Evolutionary conservation across 371 early-diverging fungal species (phyloP).

Genomic region (Lichtheimia hyalospora): DNA sequence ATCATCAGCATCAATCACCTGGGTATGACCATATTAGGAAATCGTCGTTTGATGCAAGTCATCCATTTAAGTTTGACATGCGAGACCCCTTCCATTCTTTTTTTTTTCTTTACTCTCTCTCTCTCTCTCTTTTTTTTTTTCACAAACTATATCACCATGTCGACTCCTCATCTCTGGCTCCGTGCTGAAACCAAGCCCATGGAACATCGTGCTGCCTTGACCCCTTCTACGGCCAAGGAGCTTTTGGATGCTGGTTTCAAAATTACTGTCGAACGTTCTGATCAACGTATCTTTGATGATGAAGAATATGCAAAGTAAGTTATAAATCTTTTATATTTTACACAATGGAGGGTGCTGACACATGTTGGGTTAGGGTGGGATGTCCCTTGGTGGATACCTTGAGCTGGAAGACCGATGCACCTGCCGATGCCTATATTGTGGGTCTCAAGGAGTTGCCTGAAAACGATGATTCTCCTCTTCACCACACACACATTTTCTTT

Average conservation of each 20-base stretch:
- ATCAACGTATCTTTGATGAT: conserved; percentile 86
- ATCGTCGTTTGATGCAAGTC: no score
- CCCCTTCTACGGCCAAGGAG: conserved; percentile 80
- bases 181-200: conserved; percentile 96
- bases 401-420: conserved; percentile 86
- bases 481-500: conserved; percentile 96
- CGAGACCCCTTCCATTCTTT: background rate
- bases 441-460: conserved; percentile 98
- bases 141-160: conserved; percentile 3
- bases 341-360: background rate
- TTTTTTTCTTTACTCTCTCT: background rate
- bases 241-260: conserved; percentile 80
- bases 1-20: no score
- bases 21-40: no score
- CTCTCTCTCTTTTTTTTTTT: background rate
- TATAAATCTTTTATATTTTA: background rate
- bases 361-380: conserved; percentile 59
- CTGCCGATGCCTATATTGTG: conserved; percentile 85
- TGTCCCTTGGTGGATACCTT: conserved; percentile 78
- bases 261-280: conserved; percentile 87
- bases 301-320: conserved; percentile 82
- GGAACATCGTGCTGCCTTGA: conserved; percentile 94
- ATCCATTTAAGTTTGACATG: no score
- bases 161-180: conserved; percentile 85
- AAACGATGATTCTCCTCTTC: conserved; percentile 84